Conservation (phyloP, 2,329 filamentous ascomycete genomes). For the Coniochaeta sp. region DNA sequence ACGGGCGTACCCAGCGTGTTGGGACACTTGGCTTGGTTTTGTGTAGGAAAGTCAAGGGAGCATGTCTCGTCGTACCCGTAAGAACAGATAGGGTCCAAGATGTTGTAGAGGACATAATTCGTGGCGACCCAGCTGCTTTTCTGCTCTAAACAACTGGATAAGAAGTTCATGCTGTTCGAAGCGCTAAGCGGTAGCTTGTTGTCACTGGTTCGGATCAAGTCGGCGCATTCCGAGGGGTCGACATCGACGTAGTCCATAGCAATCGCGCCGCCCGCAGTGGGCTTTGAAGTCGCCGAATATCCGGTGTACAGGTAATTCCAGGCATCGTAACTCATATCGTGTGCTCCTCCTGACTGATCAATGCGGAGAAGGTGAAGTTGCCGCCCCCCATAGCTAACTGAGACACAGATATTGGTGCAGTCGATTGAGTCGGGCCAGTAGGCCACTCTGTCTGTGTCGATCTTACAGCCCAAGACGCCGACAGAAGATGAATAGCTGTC, state of each 20-base stretch:
- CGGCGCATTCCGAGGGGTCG: background rate
- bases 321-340: conserved; percentile 6
- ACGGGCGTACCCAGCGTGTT: conserved; percentile 29
- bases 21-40: conserved; percentile 45
- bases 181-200: background rate
- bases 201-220: background rate
- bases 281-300: conserved; percentile 3
- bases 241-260: background rate
- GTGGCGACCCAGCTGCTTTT: background rate
- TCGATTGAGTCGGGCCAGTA: conserved; percentile 1
- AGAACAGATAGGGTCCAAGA: background rate
- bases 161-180: conserved; percentile 2
- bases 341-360: conserved; percentile 16
- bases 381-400: conserved; percentile 13
- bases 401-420: conserved; percentile 8
- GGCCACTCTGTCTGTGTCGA: conserved; percentile 1
- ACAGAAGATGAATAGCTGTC: conserved; percentile 3
- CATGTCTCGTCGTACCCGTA: background rate
- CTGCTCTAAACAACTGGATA: background rate
- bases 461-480: conserved; percentile 1
- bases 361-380: conserved; percentile 16
- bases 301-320: conserved; percentile 8
- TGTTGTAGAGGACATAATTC: conserved; percentile 1
- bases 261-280: conserved; percentile 3
- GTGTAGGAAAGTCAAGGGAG: background rate